Evolutionary conservation across 441 rosid species (phyloP).

Genomic region (Populus hybrid): DNA sequence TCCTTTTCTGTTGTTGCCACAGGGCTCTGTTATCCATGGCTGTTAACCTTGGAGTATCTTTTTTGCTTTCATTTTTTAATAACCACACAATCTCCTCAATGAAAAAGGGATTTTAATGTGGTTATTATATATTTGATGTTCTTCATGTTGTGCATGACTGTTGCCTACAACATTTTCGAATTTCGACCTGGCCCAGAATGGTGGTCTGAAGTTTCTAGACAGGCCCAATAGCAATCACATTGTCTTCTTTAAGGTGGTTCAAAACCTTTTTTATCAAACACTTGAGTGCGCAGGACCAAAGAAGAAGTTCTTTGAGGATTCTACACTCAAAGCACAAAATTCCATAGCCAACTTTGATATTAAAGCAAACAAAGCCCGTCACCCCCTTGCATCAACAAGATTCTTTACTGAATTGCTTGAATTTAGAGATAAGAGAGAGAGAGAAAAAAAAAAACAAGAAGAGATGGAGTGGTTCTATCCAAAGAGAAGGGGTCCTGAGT

Average conservation of each 20-base stretch:
- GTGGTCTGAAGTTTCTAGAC: too few species aligned
- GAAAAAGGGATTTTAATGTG: too few species aligned
- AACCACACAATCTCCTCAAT: too few species aligned
- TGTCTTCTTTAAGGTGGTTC: neutral
- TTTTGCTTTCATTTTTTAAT: too few species aligned
- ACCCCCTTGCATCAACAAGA: neutral
- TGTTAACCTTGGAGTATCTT: neutral
- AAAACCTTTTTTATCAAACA: neutral
- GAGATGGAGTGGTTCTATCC: slow-evolving; percentile 54
- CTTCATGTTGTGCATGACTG: too few species aligned
- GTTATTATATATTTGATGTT: too few species aligned
- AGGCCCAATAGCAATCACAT: neutral
- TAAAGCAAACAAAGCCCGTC: slow-evolving; percentile 8
- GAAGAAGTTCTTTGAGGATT: slow-evolving; percentile 1
- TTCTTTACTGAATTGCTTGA: neutral
- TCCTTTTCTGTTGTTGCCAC: slow-evolving; percentile 6
- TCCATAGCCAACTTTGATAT: slow-evolving; percentile 15
- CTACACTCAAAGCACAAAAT: slow-evolving; percentile 45
- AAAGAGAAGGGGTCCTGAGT: slow-evolving; percentile 49
- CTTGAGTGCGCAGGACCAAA: slow-evolving; percentile 32
- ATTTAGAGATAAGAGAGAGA: neutral
- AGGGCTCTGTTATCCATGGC: neutral
- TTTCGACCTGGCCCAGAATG: too few species aligned
- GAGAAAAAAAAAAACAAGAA: neutral
- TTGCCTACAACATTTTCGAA: too few species aligned